Base-by-base conservation (phyloP, 2,329 filamentous ascomycete genomes). In the Pseudogymnoascus sp. region DNA sequence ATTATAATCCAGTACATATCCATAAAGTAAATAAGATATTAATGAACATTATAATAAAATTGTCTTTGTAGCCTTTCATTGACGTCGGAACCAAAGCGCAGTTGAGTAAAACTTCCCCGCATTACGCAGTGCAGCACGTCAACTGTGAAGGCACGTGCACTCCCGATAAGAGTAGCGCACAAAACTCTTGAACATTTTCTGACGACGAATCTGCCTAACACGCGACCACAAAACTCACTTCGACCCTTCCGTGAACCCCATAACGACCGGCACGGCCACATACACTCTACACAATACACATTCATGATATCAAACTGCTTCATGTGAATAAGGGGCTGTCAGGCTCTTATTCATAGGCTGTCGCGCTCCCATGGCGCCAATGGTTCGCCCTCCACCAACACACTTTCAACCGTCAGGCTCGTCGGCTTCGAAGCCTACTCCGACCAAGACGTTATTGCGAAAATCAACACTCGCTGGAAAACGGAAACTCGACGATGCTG, bases 301-400 rank as follows among this genome's bases (percentile, higher is more conserved):
- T 34, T 8, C 10, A 56, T 56, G 50, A 56, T 56, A 56, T 36
- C 11, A 10, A 56, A 56, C 50, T 34, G 50, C 50, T 36, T 36
- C 12, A 56, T 36, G 50, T 56, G 50, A 56, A 56, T 56, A 56
- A 56, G 50, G 40, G 16, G 60, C 36, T 34, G 28, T 23, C 31
- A n/a, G 60, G 37, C 44, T 62, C 28, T 46, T 46, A 34, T 62
- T 62, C 60, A 62, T 62, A 46, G 42, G 38, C 60, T 62, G 37
- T 46, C 28, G 28, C 14, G 40, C 28, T 31, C 60, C 42, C 44
- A 62, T 62, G 60, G 60, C 60, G 60, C 60, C 60, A 44, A 50
- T 62, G 36, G 60, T 53, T 23, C 60, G 37, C 40, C 37, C 60
- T 34, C 18, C 60, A 40, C 46, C 18, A 62, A n/a, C 40, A 46